phyloP scores from a whole-genome alignment of 176 grass and related monocot species.

The Metroxylon sagu region DNA sequence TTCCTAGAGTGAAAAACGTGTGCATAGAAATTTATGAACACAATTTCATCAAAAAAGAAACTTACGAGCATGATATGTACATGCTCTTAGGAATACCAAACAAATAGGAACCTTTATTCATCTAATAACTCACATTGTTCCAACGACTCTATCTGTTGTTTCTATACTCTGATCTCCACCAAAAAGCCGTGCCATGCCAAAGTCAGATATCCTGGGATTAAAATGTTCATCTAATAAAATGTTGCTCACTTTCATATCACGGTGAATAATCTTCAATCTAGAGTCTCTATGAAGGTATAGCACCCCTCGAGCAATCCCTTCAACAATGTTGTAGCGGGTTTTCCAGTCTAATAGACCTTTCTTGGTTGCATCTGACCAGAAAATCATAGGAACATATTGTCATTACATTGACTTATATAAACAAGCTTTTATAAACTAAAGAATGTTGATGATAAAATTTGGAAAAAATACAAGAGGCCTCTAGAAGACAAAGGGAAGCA shows the following conservation, averaged over 20 bases:
- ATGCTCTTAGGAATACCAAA: too few relatives aligned
- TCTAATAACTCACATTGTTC: conserved; percentile 1
- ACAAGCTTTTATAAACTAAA: too few relatives aligned
- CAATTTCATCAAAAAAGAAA: too few relatives aligned
- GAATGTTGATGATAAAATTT: too few relatives aligned
- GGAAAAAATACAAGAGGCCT: too few relatives aligned
- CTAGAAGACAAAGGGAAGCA: too few relatives aligned
- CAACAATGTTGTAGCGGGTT: neutral
- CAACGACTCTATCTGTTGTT: conserved; percentile 6
- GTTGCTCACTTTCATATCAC: conserved; percentile 15
- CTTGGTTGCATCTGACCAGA: conserved; percentile 10
- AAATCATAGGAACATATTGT: too few relatives aligned
- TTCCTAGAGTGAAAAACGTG: too few relatives aligned
- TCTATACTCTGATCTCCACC: neutral
- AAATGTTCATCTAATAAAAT: conserved; percentile 2
- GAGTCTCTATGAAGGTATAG: conserved; percentile 11
- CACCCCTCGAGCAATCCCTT: conserved; percentile 9
- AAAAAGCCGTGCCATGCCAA: conserved; percentile 6
- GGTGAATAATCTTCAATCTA: conserved; percentile 11
- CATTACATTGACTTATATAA: too few relatives aligned
- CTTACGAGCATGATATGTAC: too few relatives aligned
- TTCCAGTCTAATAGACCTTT: neutral
- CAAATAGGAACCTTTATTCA: too few relatives aligned
- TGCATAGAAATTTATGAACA: too few relatives aligned
- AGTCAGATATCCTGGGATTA: conserved; percentile 8